phyloP scores from a whole-genome alignment of 2,329 filamentous ascomycete genomes.

The Fusarium sp. region DNA sequence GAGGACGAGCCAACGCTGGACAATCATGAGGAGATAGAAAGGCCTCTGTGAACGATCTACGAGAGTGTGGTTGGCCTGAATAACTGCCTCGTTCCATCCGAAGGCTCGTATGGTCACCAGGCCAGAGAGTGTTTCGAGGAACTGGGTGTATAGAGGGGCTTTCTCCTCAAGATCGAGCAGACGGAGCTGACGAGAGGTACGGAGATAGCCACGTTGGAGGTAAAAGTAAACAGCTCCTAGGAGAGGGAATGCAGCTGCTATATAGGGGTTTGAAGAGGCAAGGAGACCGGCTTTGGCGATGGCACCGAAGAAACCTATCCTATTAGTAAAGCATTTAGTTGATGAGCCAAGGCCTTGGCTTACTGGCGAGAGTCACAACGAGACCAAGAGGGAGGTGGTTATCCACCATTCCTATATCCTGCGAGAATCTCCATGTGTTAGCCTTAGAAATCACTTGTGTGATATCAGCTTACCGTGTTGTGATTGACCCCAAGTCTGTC shows the following conservation, averaged over 20 bases:
- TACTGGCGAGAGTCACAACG: conserved; percentile 48
- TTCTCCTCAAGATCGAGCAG: conserved; percentile 55
- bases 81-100: conserved; percentile 53
- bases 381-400: conserved; percentile 52
- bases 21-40: conserved; percentile 64
- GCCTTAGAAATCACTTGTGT: neutral
- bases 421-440: conserved; percentile 48
- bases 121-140: conserved; percentile 58
- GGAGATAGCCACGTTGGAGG: conserved; percentile 54
- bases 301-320: conserved; percentile 47
- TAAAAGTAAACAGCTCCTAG: conserved; percentile 53
- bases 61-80: conserved; percentile 55
- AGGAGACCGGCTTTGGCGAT: conserved; percentile 41
- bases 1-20: conserved; percentile 66
- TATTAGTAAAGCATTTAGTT: neutral
- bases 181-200: conserved; percentile 55
- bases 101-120: conserved; percentile 64
- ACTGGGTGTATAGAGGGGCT: conserved; percentile 51
- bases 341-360: conserved; percentile 19
- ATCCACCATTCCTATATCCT: conserved; percentile 56
- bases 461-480: conserved; percentile 49
- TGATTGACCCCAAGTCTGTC: conserved; percentile 52
- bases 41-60: conserved; percentile 65
- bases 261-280: conserved; percentile 40
- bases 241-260: conserved; percentile 55